Percentiles rank a stretch among this genome's conserved stretches.
These are phyloP conservation scores for Cokeromyces recurvatus DNA, from an alignment of 371 early-diverging fungal genomes.

Conservation along the genomic window DNA sequence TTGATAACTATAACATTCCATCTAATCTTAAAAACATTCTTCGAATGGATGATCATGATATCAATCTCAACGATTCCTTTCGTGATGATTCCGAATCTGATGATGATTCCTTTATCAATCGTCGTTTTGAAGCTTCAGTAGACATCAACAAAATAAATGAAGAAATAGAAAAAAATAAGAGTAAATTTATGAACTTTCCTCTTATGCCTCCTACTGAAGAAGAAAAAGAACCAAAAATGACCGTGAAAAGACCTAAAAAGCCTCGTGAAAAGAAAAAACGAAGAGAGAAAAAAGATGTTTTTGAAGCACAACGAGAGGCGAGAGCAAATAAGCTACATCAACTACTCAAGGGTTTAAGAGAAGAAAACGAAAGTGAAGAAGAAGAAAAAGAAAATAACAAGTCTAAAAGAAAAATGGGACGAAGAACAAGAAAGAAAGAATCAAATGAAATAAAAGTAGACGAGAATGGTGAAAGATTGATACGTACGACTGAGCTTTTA, in stretches of 20 bases:
- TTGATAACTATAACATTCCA: constrained; percentile 10
- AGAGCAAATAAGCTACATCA: background rate
- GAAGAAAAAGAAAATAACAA: constrained; percentile 5
- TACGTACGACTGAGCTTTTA: constrained; percentile 10
- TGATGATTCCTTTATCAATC: background rate
- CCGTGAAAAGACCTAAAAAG: constrained; percentile 2
- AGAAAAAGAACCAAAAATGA: background rate
- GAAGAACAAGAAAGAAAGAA: constrained; percentile 5
- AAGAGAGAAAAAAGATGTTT: constrained; percentile 1
- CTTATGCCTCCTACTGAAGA: background rate
- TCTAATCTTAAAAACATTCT: constrained; percentile 11
- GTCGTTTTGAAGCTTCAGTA: too few species aligned
- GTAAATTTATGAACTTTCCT: constrained; percentile 15
- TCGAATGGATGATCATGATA: background rate
- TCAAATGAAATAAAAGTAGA: constrained; percentile 1
- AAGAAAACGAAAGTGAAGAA: constrained; percentile 3
- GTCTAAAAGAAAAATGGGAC: background rate
- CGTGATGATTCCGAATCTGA: constrained; percentile 12
- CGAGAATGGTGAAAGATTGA: constrained; percentile 17
- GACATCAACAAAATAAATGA: constrained; percentile 5
- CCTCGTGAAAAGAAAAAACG: constrained; percentile 12
- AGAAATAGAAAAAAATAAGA: background rate
- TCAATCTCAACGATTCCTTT: background rate
- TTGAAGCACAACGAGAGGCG: background rate
- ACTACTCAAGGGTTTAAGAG: background rate